Percentiles rank a stretch among this genome's conserved stretches.
These are phyloP conservation scores for Melaleuca quinquenervia DNA, from an alignment of 345 rosid species.

Conservation along the genomic window DNA sequence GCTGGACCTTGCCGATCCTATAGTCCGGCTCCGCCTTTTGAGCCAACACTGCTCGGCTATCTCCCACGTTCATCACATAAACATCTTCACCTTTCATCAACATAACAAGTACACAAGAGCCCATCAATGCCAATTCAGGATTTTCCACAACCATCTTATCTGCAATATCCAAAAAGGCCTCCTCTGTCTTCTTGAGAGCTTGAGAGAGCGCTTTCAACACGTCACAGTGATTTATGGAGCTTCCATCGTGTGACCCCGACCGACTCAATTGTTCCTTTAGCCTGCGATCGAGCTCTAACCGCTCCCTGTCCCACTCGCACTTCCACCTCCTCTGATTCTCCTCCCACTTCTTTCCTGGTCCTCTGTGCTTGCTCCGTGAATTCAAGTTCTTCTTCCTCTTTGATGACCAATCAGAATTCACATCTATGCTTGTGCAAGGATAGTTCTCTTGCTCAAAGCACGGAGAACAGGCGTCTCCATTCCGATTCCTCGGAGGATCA, in stretches of 20 bases:
- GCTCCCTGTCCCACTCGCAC: constrained; percentile 63
- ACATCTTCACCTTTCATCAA: constrained; percentile 95
- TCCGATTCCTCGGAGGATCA: neutral
- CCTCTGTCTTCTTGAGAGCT: constrained; percentile 86
- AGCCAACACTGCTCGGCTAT: constrained; percentile 83
- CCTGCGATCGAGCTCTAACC: constrained; percentile 55
- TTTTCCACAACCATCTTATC: constrained; percentile 81
- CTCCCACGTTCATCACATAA: constrained; percentile 92
- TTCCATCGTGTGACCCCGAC: constrained; percentile 10
- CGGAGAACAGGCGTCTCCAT: constrained; percentile 15
- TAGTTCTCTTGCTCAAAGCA: constrained; percentile 26
- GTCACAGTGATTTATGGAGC: constrained; percentile 45
- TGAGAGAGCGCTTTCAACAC: constrained; percentile 75
- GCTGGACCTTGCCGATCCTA: constrained; percentile 55
- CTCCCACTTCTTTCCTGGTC: constrained; percentile 43
- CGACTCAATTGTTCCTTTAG: constrained; percentile 42
- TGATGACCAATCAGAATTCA: constrained; percentile 12
- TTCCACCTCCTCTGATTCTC: constrained; percentile 74
- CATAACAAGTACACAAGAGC: constrained; percentile 92
- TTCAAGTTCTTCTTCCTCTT: constrained; percentile 24
- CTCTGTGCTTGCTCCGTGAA: constrained; percentile 16
- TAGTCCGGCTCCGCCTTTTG: constrained; percentile 61
- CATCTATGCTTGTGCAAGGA: constrained; percentile 8
- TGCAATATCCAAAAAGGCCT: constrained; percentile 62
- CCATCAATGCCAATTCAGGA: constrained; percentile 93